Conservation (phyloP, 1,284 basidiomycete species). For the Moniliophthora roreri region DNA sequence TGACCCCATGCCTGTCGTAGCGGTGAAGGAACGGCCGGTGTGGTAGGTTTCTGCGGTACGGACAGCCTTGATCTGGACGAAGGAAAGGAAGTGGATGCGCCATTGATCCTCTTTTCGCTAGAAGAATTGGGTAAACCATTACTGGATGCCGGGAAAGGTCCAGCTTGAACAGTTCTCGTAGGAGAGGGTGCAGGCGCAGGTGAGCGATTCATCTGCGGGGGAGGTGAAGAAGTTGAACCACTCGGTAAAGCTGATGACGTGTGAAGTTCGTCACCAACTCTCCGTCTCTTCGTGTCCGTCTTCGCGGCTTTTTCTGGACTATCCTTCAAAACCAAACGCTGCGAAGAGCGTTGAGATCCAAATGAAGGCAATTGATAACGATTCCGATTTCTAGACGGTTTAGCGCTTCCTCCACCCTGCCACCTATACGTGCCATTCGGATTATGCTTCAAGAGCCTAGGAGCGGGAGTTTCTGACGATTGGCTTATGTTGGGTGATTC, state of each 20-base stretch:
- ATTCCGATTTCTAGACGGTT: slow-evolving; percentile 50
- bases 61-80: slow-evolving; percentile 43
- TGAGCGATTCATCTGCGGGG: slow-evolving; percentile 15
- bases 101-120: slow-evolving; percentile 28
- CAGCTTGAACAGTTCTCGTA: slow-evolving; percentile 19
- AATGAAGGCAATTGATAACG: slow-evolving; percentile 71
- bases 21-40: slow-evolving; percentile 65
- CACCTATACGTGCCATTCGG: slow-evolving; percentile 70
- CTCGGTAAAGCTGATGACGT: slow-evolving; percentile 29
- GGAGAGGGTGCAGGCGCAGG: slow-evolving; percentile 25
- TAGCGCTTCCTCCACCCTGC: slow-evolving; percentile 69
- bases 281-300: slow-evolving; percentile 59
- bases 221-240: slow-evolving; percentile 20
- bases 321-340: slow-evolving; percentile 35
- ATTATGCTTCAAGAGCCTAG: slow-evolving; percentile 60
- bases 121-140: slow-evolving; percentile 18
- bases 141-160: slow-evolving; percentile 19
- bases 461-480: slow-evolving; percentile 24
- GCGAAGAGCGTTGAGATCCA: slow-evolving; percentile 43
- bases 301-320: slow-evolving; percentile 35
- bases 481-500: slow-evolving; percentile 21
- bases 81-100: slow-evolving; percentile 18
- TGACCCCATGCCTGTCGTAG: slow-evolving; percentile 61
- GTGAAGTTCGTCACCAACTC: slow-evolving; percentile 47
- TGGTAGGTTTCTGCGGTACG: slow-evolving; percentile 46